Base-by-base conservation (phyloP, 2,329 filamentous ascomycete species). In the Clathrospora elynae region DNA sequence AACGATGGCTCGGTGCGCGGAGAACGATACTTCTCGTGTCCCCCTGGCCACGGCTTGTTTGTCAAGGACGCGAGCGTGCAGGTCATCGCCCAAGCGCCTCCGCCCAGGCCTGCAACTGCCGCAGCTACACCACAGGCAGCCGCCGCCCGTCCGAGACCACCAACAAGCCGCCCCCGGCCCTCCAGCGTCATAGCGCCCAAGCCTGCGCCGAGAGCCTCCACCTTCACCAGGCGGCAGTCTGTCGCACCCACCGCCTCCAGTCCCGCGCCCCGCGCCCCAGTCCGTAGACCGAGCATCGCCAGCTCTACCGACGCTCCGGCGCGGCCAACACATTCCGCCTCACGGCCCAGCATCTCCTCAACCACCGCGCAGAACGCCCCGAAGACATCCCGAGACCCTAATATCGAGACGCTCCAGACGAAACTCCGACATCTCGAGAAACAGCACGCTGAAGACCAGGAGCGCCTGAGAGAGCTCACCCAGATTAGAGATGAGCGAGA, bases 1-100 rank as follows among this genome's bases (percentile, higher is more conserved):
- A 97, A 97, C 61, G 90, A 97, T 78, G 92, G 92, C 53, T 86
- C 87, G 41, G 89, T 97, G 32, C 83, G 92, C 69, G 91, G 90
- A 49, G 82, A 89, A 65, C 79, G 89, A 13, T 97, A 97, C 68
- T 97, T 97, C 60, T 83, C 91, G 35, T 97, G 92, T 57, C 68
- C 77, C 34, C 72, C 75, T 30, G 72, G 79, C 66, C 71, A 85
- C 80, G 82, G 89, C 77, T 93, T 99, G 83, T 97, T 99, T 62
- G 81, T 96, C 41, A 82, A 88, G 51, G 85, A 89, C 19, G 74
- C 80, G 39, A 85, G 85, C 44, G 77, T 93, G 78, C 9, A 75
- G 84, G 59, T 67, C 19, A 78, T 62, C 34, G 73, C 50, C 55
- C 68, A 73, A 46, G 64, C 68, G 49, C 71, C 71, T 51, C 70